These are phyloP conservation scores for Hypoxylon intermedium DNA, from an alignment of 495 filamentous ascomycete species.

Conservation along the genomic window DNA sequence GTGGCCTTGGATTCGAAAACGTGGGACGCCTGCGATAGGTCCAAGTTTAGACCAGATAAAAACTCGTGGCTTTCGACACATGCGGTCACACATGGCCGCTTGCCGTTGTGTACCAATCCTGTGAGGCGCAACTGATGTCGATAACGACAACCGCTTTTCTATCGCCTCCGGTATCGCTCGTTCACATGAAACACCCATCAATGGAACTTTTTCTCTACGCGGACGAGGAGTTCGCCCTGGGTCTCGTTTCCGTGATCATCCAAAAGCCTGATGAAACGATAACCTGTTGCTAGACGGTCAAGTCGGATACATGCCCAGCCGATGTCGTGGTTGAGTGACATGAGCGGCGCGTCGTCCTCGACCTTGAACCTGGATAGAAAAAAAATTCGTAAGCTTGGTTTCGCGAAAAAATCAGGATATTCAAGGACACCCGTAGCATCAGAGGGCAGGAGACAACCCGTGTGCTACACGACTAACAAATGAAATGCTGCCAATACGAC, in stretches of 20 bases:
- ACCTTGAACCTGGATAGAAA: constrained; percentile 72
- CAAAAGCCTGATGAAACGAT: constrained; percentile 75
- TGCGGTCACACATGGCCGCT: constrained; percentile 18
- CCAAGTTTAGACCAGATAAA: not conserved
- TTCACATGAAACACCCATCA: constrained; percentile 24
- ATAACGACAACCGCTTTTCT: constrained; percentile 4
- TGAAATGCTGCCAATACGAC: constrained; percentile 11
- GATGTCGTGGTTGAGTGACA: constrained; percentile 58
- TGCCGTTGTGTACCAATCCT: constrained; percentile 4
- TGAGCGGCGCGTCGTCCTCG: constrained; percentile 66
- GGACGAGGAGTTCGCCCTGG: constrained; percentile 73
- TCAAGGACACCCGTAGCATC: constrained; percentile 21
- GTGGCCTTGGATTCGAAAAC: constrained; percentile 18
- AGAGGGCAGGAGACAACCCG: constrained; percentile 14
- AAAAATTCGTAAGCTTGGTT: constrained; percentile 31
- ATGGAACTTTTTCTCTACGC: constrained; percentile 55
- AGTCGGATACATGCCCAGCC: constrained; percentile 91
- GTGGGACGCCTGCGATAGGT: constrained; percentile 2
- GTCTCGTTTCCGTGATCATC: constrained; percentile 66
- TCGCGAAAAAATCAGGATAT: constrained; percentile 30
- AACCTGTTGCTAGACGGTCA: constrained; percentile 78
- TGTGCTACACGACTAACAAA: constrained; percentile 20
- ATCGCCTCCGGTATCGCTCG: constrained; percentile 21
- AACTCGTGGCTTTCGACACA: constrained; percentile 17
- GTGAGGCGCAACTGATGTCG: constrained; percentile 5